Conservation (phyloP, 345 rosid species). For the Microcos paniculata region DNA sequence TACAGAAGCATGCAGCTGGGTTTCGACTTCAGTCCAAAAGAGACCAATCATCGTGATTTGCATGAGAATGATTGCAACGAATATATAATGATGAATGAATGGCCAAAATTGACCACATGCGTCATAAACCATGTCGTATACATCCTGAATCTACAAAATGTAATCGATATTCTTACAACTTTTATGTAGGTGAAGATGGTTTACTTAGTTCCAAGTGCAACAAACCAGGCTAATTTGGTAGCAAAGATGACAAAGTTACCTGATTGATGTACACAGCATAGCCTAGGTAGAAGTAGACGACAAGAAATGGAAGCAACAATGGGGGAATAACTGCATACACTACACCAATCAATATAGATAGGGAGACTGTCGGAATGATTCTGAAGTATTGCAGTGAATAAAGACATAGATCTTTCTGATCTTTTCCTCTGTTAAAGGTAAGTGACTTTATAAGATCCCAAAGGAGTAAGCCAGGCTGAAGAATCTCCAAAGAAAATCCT, state of each 20-base stretch:
- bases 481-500: conserved; percentile 82
- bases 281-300: conserved; percentile 79
- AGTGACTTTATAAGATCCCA: conserved; percentile 52
- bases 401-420: conserved; percentile 66
- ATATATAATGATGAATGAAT: conserved; percentile 68
- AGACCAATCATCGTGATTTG: conserved; percentile 91
- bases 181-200: too few relatives aligned
- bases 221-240: neutral
- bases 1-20: conserved; percentile 79
- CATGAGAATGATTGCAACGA: conserved; percentile 75
- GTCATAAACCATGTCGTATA: conserved; percentile 66
- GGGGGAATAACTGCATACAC: conserved; percentile 86
- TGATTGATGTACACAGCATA: conserved; percentile 79
- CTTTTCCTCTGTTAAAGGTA: conserved; percentile 49
- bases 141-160: conserved; percentile 67
- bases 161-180: too few relatives aligned
- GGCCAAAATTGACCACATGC: conserved; percentile 85
- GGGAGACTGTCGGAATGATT: conserved; percentile 67
- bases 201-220: too few relatives aligned
- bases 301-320: conserved; percentile 75
- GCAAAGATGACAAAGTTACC: conserved; percentile 38
- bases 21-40: conserved; percentile 87
- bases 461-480: conserved; percentile 66
- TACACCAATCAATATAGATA: conserved; percentile 71
- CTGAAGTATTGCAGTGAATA: conserved; percentile 73